Conservation (phyloP, 352 stramenopile species). For the Globisporangium spinosum region DNA sequence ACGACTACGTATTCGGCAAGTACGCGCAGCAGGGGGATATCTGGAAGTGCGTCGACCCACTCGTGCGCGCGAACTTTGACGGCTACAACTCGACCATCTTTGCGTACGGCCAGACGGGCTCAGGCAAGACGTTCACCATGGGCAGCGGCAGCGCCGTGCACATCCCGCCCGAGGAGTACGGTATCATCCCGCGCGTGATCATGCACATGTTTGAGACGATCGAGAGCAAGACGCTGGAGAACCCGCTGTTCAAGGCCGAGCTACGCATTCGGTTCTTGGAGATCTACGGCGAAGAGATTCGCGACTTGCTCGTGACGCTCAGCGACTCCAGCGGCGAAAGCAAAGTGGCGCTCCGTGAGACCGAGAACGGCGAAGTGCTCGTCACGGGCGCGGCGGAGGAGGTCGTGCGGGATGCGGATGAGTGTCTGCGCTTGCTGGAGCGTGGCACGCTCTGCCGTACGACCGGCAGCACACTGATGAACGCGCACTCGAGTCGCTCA, state of each 20-base stretch:
- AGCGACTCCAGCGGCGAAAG: conserved; percentile 43
- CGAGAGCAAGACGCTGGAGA: conserved; percentile 49
- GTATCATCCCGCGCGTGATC: conserved; percentile 87
- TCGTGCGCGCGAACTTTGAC: conserved; percentile 80
- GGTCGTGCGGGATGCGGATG: conserved; percentile 54
- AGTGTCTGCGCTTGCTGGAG: conserved; percentile 82
- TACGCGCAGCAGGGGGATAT: conserved; percentile 85
- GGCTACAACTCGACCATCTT: conserved; percentile 91
- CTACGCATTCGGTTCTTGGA: conserved; percentile 89
- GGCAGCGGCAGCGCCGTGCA: conserved; percentile 81
- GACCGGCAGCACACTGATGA: conserved; percentile 90
- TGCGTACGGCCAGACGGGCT: conserved; percentile 85
- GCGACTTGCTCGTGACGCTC: conserved; percentile 83
- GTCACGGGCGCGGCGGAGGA: conserved; percentile 80
- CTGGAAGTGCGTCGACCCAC: conserved; percentile 77
- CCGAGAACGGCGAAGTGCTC: conserved; percentile 72
- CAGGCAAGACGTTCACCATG: conserved; percentile 89
- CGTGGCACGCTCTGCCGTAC: conserved; percentile 80
- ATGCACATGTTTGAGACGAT: conserved; percentile 83
- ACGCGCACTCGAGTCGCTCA: conserved; percentile 87
- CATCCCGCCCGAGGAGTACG: conserved; percentile 74
- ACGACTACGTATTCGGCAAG: conserved; percentile 88
- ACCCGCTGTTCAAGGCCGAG: conserved; percentile 56
- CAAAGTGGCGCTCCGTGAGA: conserved; percentile 87
- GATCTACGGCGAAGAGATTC: conserved; percentile 91